Base-by-base conservation (phyloP, 192 early-diverging fungal genomes). In the Phycomyces blakesleeanus region DNA sequence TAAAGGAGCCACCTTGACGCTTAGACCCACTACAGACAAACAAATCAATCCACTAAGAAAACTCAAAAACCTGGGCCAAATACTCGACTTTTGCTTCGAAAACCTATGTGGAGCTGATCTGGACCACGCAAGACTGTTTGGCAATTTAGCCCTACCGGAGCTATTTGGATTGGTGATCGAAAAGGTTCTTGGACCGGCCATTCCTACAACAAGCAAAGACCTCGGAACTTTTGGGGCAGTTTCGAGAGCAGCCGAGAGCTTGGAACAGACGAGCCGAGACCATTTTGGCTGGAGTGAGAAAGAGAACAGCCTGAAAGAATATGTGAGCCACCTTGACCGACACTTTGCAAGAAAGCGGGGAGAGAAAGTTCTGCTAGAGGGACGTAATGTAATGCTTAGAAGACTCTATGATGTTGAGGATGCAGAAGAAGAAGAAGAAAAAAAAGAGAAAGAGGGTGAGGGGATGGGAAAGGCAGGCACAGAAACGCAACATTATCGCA, bases 241-340 rank as follows among this genome's bases (percentile, higher is more conserved):
- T 3, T 57, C 69, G 24, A 21, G 55, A 14, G 51, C 63, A 0
- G 69, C 52, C 14, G 38, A 40, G 40, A 16, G 42, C 0, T 59
- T 71, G 57, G 69, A 71, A 29, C 15, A 51, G 0, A 22, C 29
- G 5, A 38, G 56, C 16, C 37, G 54, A 25, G 16, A 38, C 5
- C 20, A 22, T 2, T 64, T 56, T 29, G 51, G 52, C n/a, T n/a
- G n/a, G n/a, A 24, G 67, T 64, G 0, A 73, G 72, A 51, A 69
- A 10, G 65, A 57, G 0, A 21, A 41, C 10, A 67, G 55, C 6
- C 47, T 82, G 5, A 57, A 55, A 1, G 51, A 61, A 1, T 82
- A 79, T 73, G 83, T 81, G 4, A 58, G 67, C 18, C 69, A 76
- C 34, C 70, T 82, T 29, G 83, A 85, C 57, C 18, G 71, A 1